phyloP scores from a whole-genome alignment of 495 filamentous ascomycete species.

The Amorphotheca resinae region DNA sequence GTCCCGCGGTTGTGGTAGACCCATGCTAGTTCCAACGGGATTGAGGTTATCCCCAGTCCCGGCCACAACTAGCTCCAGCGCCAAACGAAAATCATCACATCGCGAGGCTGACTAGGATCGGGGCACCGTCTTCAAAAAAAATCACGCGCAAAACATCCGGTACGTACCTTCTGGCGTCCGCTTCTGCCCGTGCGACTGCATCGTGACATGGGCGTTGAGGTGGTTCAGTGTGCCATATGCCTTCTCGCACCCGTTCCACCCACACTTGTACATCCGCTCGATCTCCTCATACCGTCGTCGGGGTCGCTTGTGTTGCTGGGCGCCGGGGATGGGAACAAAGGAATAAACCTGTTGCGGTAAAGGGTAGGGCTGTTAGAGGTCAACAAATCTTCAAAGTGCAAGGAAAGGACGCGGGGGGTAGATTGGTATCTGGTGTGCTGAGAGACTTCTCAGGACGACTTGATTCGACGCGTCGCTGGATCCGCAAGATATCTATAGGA shows the following conservation, averaged over 20 bases:
- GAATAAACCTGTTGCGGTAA: conserved; percentile 80
- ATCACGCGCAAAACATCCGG: background rate
- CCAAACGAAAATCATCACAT: conserved; percentile 13
- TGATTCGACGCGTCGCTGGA: background rate
- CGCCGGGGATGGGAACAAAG: conserved; percentile 94
- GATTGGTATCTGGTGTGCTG: background rate
- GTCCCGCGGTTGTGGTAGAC: conserved; percentile 12
- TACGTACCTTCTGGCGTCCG: conserved; percentile 89
- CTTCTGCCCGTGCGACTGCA: conserved; percentile 90
- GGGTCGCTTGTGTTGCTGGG: conserved; percentile 94
- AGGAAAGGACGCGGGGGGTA: too few relatives aligned
- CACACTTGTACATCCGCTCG: conserved; percentile 99
- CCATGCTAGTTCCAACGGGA: conserved; percentile 15
- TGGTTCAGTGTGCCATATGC: conserved; percentile 96
- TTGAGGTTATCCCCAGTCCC: conserved; percentile 21
- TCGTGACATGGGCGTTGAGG: conserved; percentile 92
- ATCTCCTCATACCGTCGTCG: conserved; percentile 95
- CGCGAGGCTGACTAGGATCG: conserved; percentile 1
- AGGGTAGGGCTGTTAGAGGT: conserved; percentile 29
- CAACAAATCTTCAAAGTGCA: conserved; percentile 6
- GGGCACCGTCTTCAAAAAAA: conserved; percentile 3
- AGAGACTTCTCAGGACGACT: conserved; percentile 1
- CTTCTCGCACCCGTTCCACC: conserved; percentile 96
- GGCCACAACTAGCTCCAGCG: conserved; percentile 10
- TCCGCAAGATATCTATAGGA: background rate